Percentiles rank a stretch among this genome's conserved stretches.
Conservation (phyloP, 2,329 filamentous ascomycete species). For the Cytospora piceicola region DNA sequence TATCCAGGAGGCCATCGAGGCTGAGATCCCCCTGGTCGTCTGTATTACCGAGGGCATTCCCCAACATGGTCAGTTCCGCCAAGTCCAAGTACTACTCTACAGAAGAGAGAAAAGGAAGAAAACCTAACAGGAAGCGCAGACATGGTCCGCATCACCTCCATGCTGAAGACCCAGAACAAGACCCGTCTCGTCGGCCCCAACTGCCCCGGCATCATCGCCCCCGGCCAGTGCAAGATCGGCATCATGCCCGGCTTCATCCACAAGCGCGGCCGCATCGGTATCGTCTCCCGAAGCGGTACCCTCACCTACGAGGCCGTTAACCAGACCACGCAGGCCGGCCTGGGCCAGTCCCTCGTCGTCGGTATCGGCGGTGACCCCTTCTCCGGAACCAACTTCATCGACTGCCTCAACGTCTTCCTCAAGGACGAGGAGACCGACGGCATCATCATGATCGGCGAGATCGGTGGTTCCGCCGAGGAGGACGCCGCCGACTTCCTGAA, state of each 20-base stretch:
- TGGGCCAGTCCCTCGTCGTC: conserved; percentile 97
- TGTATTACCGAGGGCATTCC: conserved; percentile 98
- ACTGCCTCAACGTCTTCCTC: conserved; percentile 97
- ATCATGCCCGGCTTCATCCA: conserved; percentile 99
- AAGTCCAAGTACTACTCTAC: conserved; percentile 3
- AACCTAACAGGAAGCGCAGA: conserved; percentile 56
- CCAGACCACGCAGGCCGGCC: conserved; percentile 95
- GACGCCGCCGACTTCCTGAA: conserved; percentile 96
- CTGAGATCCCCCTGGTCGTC: conserved; percentile 92
- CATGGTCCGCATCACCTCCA: conserved; percentile 98
- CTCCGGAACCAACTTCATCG: conserved; percentile 99
- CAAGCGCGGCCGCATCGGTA: conserved; percentile 98
- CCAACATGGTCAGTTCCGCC: conserved; percentile 75
- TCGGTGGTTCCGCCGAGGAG: conserved; percentile 96
- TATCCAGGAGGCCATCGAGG: conserved; percentile 94
- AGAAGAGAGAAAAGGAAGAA: conserved; percentile 12
- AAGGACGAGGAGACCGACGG: conserved; percentile 95
- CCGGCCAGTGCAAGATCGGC: conserved; percentile 98
- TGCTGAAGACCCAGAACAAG: conserved; percentile 97
- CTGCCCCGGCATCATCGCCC: conserved; percentile 95
- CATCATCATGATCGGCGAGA: conserved; percentile 99
- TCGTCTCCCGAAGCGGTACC: conserved; percentile 96
- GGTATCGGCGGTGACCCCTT: conserved; percentile 99
- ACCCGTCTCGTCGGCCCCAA: conserved; percentile 96
- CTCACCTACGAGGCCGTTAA: conserved; percentile 99